Base-by-base conservation (phyloP, 805 yeast genomes). In the Wickerhamomyces xylosicus region DNA sequence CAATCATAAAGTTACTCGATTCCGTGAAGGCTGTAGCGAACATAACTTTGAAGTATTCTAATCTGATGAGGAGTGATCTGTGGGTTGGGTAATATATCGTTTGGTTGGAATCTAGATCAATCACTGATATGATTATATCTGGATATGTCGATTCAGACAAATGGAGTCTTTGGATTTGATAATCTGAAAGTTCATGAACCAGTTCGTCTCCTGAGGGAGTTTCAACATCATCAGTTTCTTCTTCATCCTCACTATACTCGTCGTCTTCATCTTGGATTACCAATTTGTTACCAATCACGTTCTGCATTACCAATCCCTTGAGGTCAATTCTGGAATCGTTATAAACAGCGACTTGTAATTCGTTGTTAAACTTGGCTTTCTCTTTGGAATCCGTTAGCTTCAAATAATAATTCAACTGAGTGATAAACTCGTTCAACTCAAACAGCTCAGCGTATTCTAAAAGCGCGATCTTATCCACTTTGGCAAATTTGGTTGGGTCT, bases 1-100 rank as follows among this genome's bases (percentile, higher is more conserved):
- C 29, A 4, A 40, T 33, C 4, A 41, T 29, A 36, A 44, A 51
- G 18, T 39, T 41, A 13, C 40, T 44, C 5, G 54, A 49, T 39
- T 70, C 76, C 4, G 52, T 42, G 41, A 72, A 72, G 2, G 66
- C 54, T 2, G 84, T 75, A 9, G 63, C 54, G 51, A 84, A 75
- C 79, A 82, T 70, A 2, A 75, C 67, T 37, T 67, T 72, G 49
- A 74, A 84, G 54, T 79, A 83, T 34, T 73, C 80, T 3, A 83
- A 71, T 32, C 87, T 59, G 5, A 68, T 56, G 19, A 84, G 52
- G 36, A 83, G 69, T 1, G 83, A 67, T 33, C 77, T 63, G 54
- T 84, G 84, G 5, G 68, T 76, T 1, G 90, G 89, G 49, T 74
- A 82, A 41, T 64, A 66, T 0, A 55, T n/a, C 3, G 34, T 49